Evolutionary conservation across 2,329 filamentous ascomycete genomes (phyloP).

Genomic region (Nannizzia gypsea): DNA sequence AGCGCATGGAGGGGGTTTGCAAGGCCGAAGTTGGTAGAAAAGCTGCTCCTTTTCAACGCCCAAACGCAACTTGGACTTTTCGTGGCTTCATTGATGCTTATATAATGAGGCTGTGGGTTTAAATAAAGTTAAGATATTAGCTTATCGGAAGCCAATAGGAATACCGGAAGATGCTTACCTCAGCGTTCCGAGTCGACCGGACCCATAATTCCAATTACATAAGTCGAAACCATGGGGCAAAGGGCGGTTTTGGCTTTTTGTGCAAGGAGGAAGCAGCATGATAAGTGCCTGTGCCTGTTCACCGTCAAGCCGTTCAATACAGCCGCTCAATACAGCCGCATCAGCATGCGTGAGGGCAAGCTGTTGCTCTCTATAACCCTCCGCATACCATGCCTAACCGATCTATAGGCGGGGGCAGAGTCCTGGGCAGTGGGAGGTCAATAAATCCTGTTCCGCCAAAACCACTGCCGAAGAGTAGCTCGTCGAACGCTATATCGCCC

Average conservation of each 20-base stretch:
- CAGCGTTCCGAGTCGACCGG: background rate
- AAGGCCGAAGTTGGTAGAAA: background rate
- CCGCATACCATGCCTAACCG: constrained; percentile 57
- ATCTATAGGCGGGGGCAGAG: constrained; percentile 83
- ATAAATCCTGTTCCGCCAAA: constrained; percentile 53
- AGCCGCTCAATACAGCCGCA: background rate
- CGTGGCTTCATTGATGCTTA: constrained; percentile 1
- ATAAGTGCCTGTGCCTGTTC: background rate
- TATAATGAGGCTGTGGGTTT: background rate
- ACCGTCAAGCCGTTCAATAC: background rate
- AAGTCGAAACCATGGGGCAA: background rate
- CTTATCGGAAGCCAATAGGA: background rate
- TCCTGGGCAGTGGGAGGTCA: constrained; percentile 75
- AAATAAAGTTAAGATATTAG: background rate
- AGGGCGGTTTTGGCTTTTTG: background rate
- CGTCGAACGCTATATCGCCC: constrained; percentile 44
- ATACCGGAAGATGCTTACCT: background rate
- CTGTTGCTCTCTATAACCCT: constrained; percentile 5
- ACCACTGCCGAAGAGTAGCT: constrained; percentile 30
- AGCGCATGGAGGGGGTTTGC: background rate
- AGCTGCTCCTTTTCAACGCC: background rate
- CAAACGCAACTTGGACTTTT: background rate
- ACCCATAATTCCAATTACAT: background rate
- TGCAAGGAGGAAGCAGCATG: background rate
- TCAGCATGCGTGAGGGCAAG: background rate